Evolutionary conservation across 2,329 filamentous ascomycete genomes (phyloP), one percentile per base, ranked within the genome.

Genomic region (Magnaporthiopsis rhizophila): DNA sequence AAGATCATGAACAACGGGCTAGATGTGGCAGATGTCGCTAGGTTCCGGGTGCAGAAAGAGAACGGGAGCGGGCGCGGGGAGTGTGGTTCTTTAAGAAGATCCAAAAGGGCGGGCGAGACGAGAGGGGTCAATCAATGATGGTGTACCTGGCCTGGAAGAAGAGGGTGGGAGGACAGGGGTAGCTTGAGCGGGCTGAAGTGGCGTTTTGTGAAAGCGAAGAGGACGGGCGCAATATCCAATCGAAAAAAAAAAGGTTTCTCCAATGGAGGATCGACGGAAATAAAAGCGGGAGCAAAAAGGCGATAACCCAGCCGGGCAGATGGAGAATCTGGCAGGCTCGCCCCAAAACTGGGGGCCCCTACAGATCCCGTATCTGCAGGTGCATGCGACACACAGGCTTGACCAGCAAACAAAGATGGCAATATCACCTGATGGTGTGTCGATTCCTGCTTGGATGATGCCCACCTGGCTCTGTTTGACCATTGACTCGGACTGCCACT

Each of bases 1-100:
- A 72, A 76, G 72, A 68, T 75, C 76, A 78, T 79, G 69, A 71
- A 72, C 60, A 50, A 61, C 62, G 28, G 28, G 32, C 58, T 58
- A 53, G 21, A n/a, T 21, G 18, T n/a, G 7, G 45, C 5, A 53
- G 45, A 21, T 8, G 45, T n/a, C 18, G 45, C 45, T 53, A n/a
- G 45, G 45, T 21, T 53, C 45, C 18, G 21, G 45, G 18, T 53
- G 21, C 12, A n/a, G 7, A 53, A 53, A 6, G 11, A 8, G 11
- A 21, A 8, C n/a, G 38, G 45, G 18, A 53, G 7, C 4, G 8
- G 45, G 21, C 18, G 9, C 45, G 21, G 45, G 18, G 11, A 38
- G 13, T 13, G 45, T 53, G 45, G 18, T n/a, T 53, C 45, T 53
- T 53, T 53, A 53, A 53, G 7, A 53, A n/a, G 45, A 53, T 2